These are phyloP conservation scores for Pezicula carpinea DNA, from an alignment of 2,329 filamentous ascomycete species.

Conservation along the genomic window DNA sequence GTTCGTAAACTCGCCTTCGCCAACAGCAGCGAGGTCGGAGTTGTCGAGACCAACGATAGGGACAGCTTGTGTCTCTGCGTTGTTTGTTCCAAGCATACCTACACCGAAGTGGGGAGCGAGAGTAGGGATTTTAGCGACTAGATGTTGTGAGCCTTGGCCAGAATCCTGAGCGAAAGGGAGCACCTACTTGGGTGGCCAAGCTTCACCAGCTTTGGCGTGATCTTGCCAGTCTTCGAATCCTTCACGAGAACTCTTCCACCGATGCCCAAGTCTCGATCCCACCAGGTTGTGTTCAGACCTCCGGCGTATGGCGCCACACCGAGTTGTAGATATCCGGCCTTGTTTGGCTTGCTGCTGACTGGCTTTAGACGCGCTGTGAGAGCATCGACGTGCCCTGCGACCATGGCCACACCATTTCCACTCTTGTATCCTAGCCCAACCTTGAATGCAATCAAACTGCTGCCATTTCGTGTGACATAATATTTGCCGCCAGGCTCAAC, in stretches of 20 bases:
- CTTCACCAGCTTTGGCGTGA: conserved; percentile 78
- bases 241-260: conserved; percentile 85
- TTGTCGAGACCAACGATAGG: conserved; percentile 89
- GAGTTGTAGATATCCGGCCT: conserved; percentile 81
- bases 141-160: conserved; percentile 12
- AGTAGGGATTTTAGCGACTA: conserved; percentile 80
- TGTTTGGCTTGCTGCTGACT: conserved; percentile 76
- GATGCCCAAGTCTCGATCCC: conserved; percentile 90
- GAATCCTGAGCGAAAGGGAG: neutral
- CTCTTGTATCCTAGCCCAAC: conserved; percentile 76
- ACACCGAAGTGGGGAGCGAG: conserved; percentile 91
- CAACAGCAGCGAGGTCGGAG: conserved; percentile 44
- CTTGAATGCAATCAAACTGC: conserved; percentile 78
- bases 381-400: conserved; percentile 91
- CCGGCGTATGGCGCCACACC: conserved; percentile 93
- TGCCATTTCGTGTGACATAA: conserved; percentile 81
- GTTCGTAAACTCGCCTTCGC: conserved; percentile 25
- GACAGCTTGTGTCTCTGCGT: conserved; percentile 89
- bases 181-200: conserved; percentile 75
- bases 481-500: conserved; percentile 82
- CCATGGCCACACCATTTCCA: conserved; percentile 82
- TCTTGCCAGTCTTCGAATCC: conserved; percentile 68
- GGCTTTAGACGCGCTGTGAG: conserved; percentile 90
- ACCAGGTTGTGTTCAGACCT: conserved; percentile 85
- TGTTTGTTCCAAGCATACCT: conserved; percentile 62